Evolutionary conservation across 345 rosid genomes (phyloP).

Genomic region (Populus alba): DNA sequence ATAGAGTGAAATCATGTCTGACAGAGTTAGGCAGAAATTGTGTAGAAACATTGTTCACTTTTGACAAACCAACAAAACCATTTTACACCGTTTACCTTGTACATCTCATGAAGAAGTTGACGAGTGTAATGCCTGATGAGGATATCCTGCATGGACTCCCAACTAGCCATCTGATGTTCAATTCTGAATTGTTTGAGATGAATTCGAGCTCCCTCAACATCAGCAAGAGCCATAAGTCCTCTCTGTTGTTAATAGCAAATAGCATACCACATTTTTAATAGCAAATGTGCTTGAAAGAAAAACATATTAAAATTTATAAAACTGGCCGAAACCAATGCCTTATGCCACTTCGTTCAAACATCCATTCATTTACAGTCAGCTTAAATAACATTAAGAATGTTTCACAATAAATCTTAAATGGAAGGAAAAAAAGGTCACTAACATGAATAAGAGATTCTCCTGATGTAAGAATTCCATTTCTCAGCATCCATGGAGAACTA

Average conservation of each 20-base stretch:
- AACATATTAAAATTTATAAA: neutral
- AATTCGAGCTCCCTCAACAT: constrained; percentile 91
- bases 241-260: constrained; percentile 51
- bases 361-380: neutral
- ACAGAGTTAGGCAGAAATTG: neutral
- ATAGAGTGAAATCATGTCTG: neutral
- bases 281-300: neutral
- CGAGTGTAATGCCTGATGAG: constrained; percentile 78
- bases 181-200: constrained; percentile 74
- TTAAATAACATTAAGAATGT: too few relatives aligned
- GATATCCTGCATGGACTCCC: constrained; percentile 90
- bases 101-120: constrained; percentile 90
- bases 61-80: neutral
- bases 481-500: constrained; percentile 89
- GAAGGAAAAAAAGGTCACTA: constrained; percentile 29
- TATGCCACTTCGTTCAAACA: neutral
- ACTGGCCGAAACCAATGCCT: neutral
- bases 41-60: neutral
- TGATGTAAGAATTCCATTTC: constrained; percentile 64
- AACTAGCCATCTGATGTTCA: constrained; percentile 84
- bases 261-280: neutral
- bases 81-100: constrained; percentile 61
- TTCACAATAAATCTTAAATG: neutral
- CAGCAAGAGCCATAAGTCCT: constrained; percentile 93
- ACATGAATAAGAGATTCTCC: constrained; percentile 90